Evolutionary conservation across 371 early-diverging fungal species (phyloP).

Genomic region (Gilbertella persicaria): DNA sequence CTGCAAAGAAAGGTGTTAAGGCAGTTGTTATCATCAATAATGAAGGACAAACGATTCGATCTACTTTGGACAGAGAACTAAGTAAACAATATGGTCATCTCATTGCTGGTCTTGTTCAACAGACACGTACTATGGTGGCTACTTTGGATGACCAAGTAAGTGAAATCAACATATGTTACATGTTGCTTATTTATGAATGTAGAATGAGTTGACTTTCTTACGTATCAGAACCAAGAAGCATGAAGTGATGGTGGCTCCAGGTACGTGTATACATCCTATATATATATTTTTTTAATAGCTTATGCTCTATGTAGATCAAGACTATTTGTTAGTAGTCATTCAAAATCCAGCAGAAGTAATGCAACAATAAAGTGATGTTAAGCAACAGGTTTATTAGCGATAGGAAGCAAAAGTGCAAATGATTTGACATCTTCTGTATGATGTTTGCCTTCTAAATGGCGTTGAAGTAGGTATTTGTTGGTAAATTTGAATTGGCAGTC

Average conservation of each 20-base stretch:
- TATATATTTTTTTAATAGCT: background rate
- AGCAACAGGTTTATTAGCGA: background rate
- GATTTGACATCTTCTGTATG: slow-evolving; percentile 26
- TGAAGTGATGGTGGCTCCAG: slow-evolving; percentile 94
- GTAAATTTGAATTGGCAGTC: slow-evolving; percentile 22
- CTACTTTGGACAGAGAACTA: slow-evolving; percentile 80
- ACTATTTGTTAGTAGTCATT: slow-evolving; percentile 87
- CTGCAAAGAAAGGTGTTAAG: slow-evolving; percentile 80
- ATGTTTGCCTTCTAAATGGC: slow-evolving; percentile 33
- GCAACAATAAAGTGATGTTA: slow-evolving; percentile 19
- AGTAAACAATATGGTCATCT: slow-evolving; percentile 73
- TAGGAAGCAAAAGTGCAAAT: background rate
- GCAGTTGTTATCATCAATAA: slow-evolving; percentile 77
- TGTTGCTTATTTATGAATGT: slow-evolving; percentile 1
- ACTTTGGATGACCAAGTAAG: slow-evolving; percentile 44
- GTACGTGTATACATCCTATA: slow-evolving; percentile 53
- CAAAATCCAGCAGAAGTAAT: slow-evolving; percentile 70
- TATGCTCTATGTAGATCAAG: slow-evolving; percentile 64
- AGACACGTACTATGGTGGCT: slow-evolving; percentile 34
- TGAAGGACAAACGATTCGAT: slow-evolving; percentile 84
- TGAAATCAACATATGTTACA: background rate
- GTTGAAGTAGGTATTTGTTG: slow-evolving; percentile 22
- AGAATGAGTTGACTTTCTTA: slow-evolving; percentile 93
- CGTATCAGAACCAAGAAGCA: slow-evolving; percentile 91
- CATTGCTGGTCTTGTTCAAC: slow-evolving; percentile 37